Evolutionary conservation across 768 basidiomycete species (phyloP), one percentile per base, ranked within the genome.

Genomic region (Collybia mongolica): DNA sequence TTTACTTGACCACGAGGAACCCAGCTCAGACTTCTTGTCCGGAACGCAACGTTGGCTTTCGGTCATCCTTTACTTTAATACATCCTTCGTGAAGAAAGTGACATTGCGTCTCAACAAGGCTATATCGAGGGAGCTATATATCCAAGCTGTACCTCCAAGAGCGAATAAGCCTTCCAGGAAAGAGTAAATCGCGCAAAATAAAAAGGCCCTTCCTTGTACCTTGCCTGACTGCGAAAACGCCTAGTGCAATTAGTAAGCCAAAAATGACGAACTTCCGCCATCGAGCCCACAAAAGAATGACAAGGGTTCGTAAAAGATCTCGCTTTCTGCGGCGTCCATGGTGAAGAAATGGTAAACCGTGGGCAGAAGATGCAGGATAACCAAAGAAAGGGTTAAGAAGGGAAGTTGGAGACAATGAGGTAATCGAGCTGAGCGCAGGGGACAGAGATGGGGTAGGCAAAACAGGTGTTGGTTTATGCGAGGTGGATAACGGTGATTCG

Each of bases 351-450:
- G 75, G 67, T n/a, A 65, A 68, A 26, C 62, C 68, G 44, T 48
- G 65, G 49, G 61, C 63, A 49, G 58, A 64, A 50, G 57, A 72
- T 37, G 74, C 72, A 5, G 88, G 85, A 60, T 90, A 90, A 3
- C 88, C 88, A 54, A 80, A 91, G 66, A 84, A 90, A 1, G 89
- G 89, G 54, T 89, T 90, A 36, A 80, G 66, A 32, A 70, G 61
- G 22, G 88, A 89, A 24, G 77, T 81, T 17, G 84, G 74, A 7
- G 83, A 73, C 49, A 64, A 55, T 39, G 56, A 56, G 48, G 58
- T 57, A 48, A 59, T 54, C 39, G 55, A 55, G 48, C 56, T 58
- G 49, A 57, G 51, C 41, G 53, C 53, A 48, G 55, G 54, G 42
- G 39, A 45, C 24, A 52, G 54, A 49, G 57, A 54, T 54, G 54